Evolutionary conservation across 805 yeast species (phyloP).

Genomic region (Metschnikowia orientalis): DNA sequence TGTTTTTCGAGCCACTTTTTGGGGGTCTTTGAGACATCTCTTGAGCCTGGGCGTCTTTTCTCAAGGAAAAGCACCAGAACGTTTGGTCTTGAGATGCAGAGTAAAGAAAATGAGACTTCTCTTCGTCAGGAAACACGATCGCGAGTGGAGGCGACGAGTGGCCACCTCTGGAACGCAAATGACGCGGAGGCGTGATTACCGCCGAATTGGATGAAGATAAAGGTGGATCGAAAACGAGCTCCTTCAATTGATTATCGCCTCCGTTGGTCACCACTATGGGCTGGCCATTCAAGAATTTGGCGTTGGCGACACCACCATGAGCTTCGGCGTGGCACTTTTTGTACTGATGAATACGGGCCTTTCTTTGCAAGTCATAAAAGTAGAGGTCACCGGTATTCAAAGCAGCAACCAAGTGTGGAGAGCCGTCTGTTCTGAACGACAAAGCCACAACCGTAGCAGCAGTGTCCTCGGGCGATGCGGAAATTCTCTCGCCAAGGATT

Average conservation of each 20-base stretch:
- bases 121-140: constrained; percentile 71
- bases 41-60: constrained; percentile 96
- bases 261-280: constrained; percentile 87
- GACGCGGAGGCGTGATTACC: constrained; percentile 84
- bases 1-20: constrained; percentile 26
- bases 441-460: constrained; percentile 50
- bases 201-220: constrained; percentile 58
- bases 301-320: constrained; percentile 73
- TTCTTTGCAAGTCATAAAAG: constrained; percentile 75
- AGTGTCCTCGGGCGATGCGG: constrained; percentile 38
- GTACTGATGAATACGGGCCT: constrained; percentile 70
- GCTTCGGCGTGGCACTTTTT: constrained; percentile 67
- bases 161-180: constrained; percentile 93
- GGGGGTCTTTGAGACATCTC: constrained; percentile 77
- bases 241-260: constrained; percentile 84
- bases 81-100: constrained; percentile 85
- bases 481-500: constrained; percentile 45
- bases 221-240: constrained; percentile 90
- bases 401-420: constrained; percentile 77
- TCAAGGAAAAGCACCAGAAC: constrained; percentile 85
- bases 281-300: constrained; percentile 80
- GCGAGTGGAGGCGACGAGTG: constrained; percentile 85
- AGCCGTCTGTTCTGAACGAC: constrained; percentile 89
- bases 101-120: constrained; percentile 71
- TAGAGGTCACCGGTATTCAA: constrained; percentile 75